Conservation (phyloP, 2,329 filamentous ascomycete species). For the Alternaria gaisen region DNA sequence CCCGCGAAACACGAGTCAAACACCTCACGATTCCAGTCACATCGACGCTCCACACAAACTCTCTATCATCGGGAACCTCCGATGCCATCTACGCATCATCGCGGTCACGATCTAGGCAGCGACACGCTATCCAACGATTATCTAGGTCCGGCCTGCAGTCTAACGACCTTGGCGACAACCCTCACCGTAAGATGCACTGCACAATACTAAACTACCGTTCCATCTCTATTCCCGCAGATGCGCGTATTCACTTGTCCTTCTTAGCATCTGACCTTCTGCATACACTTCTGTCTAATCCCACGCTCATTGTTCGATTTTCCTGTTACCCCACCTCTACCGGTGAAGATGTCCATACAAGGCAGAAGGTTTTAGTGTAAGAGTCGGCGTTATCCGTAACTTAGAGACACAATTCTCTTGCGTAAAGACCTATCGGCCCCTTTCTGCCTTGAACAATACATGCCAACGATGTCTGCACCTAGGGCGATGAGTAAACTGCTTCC, state of each 20-base stretch:
- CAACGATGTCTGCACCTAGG: conserved; percentile 20
- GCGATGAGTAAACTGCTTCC: neutral
- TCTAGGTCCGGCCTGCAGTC: conserved; percentile 22
- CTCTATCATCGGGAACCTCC: conserved; percentile 7
- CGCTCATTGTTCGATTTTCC: conserved; percentile 15
- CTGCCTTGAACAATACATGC: conserved; percentile 24
- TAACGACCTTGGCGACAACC: conserved; percentile 31
- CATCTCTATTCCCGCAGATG: conserved; percentile 20
- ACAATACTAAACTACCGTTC: conserved; percentile 18
- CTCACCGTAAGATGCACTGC: conserved; percentile 42
- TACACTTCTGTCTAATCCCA: conserved; percentile 17
- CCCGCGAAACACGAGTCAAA: conserved; percentile 10
- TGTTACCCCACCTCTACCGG: conserved; percentile 45
- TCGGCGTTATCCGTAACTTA: conserved; percentile 13
- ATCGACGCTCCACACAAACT: conserved; percentile 2
- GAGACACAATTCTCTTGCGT: conserved; percentile 21
- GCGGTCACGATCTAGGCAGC: conserved; percentile 40
- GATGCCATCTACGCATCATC: neutral
- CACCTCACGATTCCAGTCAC: neutral
- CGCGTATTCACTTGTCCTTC: conserved; percentile 19
- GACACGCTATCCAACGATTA: conserved; percentile 10
- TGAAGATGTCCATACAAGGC: conserved; percentile 41
- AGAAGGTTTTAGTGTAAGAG: conserved; percentile 33
- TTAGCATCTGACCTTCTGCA: conserved; percentile 37
- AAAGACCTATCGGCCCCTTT: conserved; percentile 12